A percentile compares a stretch with the other conserved stretches of the same genome.
These are phyloP conservation scores for Excoecaria agallocha DNA, from an alignment of 345 rosid species.

Conservation along the genomic window DNA sequence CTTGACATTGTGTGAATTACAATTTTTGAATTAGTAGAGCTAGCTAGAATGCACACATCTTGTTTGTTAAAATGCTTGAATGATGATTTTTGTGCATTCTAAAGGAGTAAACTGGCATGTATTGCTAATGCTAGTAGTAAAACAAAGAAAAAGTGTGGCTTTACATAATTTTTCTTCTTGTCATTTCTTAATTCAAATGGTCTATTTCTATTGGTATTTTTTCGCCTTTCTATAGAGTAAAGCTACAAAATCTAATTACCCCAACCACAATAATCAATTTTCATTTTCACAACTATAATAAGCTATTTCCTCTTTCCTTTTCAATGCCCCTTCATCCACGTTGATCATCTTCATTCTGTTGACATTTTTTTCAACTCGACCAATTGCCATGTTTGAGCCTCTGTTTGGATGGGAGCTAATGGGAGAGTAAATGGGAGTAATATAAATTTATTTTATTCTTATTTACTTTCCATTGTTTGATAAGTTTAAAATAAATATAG, in stretches of 20 bases:
- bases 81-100: too few species aligned
- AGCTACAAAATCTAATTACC: slow-evolving; percentile 15
- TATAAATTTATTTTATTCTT: too few species aligned
- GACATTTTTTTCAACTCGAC: neutral
- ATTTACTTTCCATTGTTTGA: too few species aligned
- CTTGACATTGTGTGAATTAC: too few species aligned
- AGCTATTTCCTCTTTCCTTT: neutral
- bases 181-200: slow-evolving; percentile 27
- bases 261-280: neutral
- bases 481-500: too few species aligned
- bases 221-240: slow-evolving; percentile 17
- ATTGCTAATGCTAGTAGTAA: neutral
- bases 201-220: slow-evolving; percentile 33
- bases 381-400: slow-evolving; percentile 79
- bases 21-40: too few species aligned
- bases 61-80: too few species aligned
- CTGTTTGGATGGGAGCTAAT: too few species aligned
- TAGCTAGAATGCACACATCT: too few species aligned
- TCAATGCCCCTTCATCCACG: slow-evolving; percentile 33
- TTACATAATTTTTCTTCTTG: neutral
- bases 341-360: slow-evolving; percentile 37
- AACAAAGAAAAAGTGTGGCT: neutral
- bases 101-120: too few species aligned
- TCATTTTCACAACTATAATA: neutral
- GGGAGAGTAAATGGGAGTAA: too few species aligned